phyloP scores from a whole-genome alignment of 2,329 filamentous ascomycete species.

The Dendryphion nanum region DNA sequence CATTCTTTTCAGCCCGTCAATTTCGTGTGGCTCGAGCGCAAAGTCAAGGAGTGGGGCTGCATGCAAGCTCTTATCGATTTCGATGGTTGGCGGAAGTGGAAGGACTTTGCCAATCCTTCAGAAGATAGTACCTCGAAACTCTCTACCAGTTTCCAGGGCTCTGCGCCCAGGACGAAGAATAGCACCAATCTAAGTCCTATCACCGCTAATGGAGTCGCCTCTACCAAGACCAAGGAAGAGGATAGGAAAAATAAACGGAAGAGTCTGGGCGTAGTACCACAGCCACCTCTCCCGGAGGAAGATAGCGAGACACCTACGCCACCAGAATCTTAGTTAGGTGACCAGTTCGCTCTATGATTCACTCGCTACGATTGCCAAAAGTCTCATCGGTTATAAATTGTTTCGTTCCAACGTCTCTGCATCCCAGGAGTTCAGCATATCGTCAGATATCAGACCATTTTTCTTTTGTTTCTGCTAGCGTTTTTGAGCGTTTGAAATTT shows the following conservation, averaged over 20 bases:
- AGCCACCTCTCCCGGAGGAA: conserved; percentile 23
- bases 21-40: conserved; percentile 94
- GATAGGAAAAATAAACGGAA: conserved; percentile 35
- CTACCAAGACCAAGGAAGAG: conserved; percentile 20
- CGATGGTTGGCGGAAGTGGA: conserved; percentile 97
- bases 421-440: too few species aligned
- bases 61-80: conserved; percentile 99
- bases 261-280: conserved; percentile 26
- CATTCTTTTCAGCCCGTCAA: conserved; percentile 73
- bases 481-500: too few species aligned
- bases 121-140: conserved; percentile 38
- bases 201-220: conserved; percentile 16
- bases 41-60: conserved; percentile 99
- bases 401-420: too few species aligned
- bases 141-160: conserved; percentile 30
- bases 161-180: conserved; percentile 25
- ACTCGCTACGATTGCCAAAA: too few species aligned
- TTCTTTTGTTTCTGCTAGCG: too few species aligned
- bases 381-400: too few species aligned
- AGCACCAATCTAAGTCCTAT: conserved; percentile 12
- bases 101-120: conserved; percentile 61
- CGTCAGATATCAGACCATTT: too few species aligned
- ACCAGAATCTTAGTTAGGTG: too few species aligned
- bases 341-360: too few species aligned
- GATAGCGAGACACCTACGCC: conserved; percentile 20